Evolutionary conservation across 78 protist species (phyloP), one percentile per base, ranked within the genome.

Genomic region (Dictyostelium purpureum): DNA sequence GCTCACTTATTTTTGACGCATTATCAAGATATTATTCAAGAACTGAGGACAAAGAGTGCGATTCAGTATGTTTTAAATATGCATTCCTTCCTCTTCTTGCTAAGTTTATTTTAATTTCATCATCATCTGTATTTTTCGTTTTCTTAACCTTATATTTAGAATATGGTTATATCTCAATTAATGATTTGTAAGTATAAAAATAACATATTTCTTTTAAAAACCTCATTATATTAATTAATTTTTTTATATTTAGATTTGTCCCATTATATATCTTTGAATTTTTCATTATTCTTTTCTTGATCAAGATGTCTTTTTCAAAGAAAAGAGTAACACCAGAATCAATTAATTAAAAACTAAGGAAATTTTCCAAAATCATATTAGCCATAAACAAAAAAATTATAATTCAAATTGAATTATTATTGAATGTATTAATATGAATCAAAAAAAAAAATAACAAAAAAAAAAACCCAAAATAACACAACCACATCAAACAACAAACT

Each of bases 81-180:
- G 76, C 76, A 2, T 18, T 69, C 6, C 4, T 40, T 6, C 76
- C 47, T 38, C 19, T 69, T 4, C 0, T 69, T 40, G 76, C 56
- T 3, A 69, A 69, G 40, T 35, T 69, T 38, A 11, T 42, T n/a
- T 18, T 69, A 40, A n/a, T 69, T 11, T 35, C 40, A 18, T n/a
- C 76, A 35, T 69, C 52, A n/a, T n/a, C 43, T 69, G 19, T 69
- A 38, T 40, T 40, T 21, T 42, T 69, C 5, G 52, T 69, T n/a
- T 69, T 69, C 52, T 40, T 69, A 31, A 40, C 76, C 11, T 40
- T 69, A 24, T 69, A 69, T 69, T 69, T 69, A 40, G 76, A 69
- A 38, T 69, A 69, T 69, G 21, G 12, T n/a, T n/a, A 11, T 69
- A 69, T 69, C 7, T n/a, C 76, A 38, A 2, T 69, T 3, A 69